phyloP scores from a whole-genome alignment of 23 red algal species.

The Chondrus crispus region DNA sequence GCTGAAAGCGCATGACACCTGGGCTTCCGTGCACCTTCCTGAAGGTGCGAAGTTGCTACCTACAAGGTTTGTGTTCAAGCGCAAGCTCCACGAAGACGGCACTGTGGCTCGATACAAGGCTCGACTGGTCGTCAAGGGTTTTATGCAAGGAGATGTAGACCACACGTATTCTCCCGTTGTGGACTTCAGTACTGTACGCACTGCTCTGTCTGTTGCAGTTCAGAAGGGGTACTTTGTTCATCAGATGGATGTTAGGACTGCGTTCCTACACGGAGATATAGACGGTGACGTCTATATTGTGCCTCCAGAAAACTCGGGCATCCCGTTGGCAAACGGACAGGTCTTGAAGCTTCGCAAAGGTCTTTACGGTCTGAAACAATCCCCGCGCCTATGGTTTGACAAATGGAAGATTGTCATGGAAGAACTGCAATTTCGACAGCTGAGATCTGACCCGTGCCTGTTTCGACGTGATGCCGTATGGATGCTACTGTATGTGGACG shows the following conservation, averaged over 20 bases:
- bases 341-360: background rate
- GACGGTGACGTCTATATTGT: constrained; percentile 8
- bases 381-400: background rate
- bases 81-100: background rate
- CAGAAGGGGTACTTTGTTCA: background rate
- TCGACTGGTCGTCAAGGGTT: constrained; percentile 16
- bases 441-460: background rate
- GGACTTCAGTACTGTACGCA: background rate
- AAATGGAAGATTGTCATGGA: background rate
- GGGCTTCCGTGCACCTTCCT: background rate
- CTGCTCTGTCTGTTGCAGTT: background rate
- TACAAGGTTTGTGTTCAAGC: background rate
- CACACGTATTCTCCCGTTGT: constrained; percentile 22
- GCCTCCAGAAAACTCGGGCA: background rate
- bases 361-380: background rate
- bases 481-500: background rate
- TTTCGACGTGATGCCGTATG: background rate
- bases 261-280: constrained; percentile 25
- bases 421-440: background rate
- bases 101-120: background rate
- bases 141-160: constrained; percentile 18
- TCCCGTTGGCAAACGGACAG: background rate
- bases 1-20: background rate
- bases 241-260: constrained; percentile 33
- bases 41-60: background rate